A percentile compares a stretch with the other conserved stretches of the same genome.
phyloP scores from a whole-genome alignment of 371 early-diverging fungal genomes.

The Thermomucor indicae-seudaticae region DNA sequence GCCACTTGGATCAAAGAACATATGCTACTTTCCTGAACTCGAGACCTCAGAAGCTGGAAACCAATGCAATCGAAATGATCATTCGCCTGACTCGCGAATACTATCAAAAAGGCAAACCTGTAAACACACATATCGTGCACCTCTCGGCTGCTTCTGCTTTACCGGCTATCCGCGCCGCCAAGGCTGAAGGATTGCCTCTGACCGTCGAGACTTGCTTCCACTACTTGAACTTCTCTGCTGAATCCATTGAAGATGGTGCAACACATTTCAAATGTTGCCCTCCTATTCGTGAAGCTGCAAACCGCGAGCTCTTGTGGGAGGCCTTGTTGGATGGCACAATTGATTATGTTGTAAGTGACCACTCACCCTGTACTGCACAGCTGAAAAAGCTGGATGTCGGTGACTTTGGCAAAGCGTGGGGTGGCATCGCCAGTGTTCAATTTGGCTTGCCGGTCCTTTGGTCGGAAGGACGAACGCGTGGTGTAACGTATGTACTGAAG shows the following conservation, averaged over 20 bases:
- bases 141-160: slow-evolving; percentile 73
- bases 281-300: slow-evolving; percentile 73
- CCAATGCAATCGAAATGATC: slow-evolving; percentile 70
- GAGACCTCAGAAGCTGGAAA: slow-evolving; percentile 69
- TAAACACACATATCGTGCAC: slow-evolving; percentile 79
- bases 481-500: slow-evolving; percentile 44
- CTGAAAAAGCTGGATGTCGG: slow-evolving; percentile 66
- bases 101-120: slow-evolving; percentile 46
- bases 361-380: slow-evolving; percentile 79
- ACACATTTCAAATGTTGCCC: slow-evolving; percentile 87
- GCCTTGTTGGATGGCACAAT: slow-evolving; percentile 76
- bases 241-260: slow-evolving; percentile 66
- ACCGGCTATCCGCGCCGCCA: slow-evolving; percentile 70
- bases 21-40: slow-evolving; percentile 69
- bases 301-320: slow-evolving; percentile 71
- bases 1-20: slow-evolving; percentile 39
- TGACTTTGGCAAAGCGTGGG: slow-evolving; percentile 81
- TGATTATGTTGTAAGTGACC: slow-evolving; percentile 81
- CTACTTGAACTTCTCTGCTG: slow-evolving; percentile 68
- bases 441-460: slow-evolving; percentile 77
- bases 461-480: slow-evolving; percentile 73
- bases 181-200: slow-evolving; percentile 63
- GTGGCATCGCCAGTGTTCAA: slow-evolving; percentile 82
- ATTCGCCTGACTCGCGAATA: slow-evolving; percentile 66
- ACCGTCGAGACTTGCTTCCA: slow-evolving; percentile 85